phyloP scores from a whole-genome alignment of 495 filamentous ascomycete species.

The Hypoxylon perforatum region DNA sequence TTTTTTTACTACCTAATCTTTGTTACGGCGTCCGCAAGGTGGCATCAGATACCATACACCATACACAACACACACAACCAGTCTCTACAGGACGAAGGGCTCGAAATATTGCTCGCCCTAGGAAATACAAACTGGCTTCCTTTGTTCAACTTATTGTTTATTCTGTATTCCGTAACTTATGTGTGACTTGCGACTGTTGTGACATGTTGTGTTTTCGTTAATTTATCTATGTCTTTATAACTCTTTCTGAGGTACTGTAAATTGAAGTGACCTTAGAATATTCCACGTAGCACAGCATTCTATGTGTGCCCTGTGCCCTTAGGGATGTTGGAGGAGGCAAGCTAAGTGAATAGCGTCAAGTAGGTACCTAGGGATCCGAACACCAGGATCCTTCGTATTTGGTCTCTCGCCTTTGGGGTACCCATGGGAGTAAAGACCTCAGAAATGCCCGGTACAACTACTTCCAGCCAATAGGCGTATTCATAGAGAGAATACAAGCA shows the following conservation, averaged over 20 bases:
- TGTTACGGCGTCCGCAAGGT: conserved; percentile 10
- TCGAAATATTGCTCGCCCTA: neutral
- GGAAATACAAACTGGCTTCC: conserved; percentile 29
- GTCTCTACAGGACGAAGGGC: conserved; percentile 28
- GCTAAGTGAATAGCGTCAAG: no score
- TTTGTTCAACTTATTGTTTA: conserved; percentile 18
- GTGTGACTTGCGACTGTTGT: conserved; percentile 2
- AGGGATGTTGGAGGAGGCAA: no score
- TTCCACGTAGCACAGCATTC: no score
- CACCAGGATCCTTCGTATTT: neutral
- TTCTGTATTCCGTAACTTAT: neutral
- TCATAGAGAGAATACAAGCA: no score
- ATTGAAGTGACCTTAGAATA: no score
- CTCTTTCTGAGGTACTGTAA: no score
- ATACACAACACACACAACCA: conserved; percentile 18
- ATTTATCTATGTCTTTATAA: neutral
- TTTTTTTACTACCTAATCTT: conserved; percentile 6
- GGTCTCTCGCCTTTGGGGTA: no score
- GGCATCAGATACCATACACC: conserved; percentile 35
- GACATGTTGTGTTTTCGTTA: neutral
- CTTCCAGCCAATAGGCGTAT: no score
- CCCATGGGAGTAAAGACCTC: no score
- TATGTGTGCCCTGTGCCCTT: no score
- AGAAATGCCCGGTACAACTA: no score
- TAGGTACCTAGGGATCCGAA: no score